phyloP scores from a whole-genome alignment of 208 protist genomes.

The Porcisia deanei region DNA sequence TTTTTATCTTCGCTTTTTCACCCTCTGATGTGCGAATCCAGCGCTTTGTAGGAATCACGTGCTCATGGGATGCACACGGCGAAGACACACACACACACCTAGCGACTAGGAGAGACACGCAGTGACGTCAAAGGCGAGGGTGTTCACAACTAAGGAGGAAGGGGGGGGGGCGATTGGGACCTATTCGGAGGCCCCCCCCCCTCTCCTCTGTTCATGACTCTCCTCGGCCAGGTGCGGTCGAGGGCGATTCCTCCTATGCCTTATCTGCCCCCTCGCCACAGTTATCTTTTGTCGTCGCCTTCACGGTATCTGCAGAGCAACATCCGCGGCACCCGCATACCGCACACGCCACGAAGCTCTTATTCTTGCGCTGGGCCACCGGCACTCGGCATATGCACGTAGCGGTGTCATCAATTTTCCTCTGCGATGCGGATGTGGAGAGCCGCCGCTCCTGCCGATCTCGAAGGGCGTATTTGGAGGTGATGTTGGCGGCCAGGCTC shows the following conservation, averaged over 20 bases:
- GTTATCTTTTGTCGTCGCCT: neutral
- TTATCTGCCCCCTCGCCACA: neutral
- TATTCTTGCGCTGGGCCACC: constrained; percentile 51
- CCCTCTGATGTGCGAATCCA: no score
- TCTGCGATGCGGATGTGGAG: constrained; percentile 10
- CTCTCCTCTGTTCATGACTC: neutral
- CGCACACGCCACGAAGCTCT: constrained; percentile 60
- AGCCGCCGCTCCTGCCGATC: constrained; percentile 46
- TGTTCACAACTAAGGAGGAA: neutral
- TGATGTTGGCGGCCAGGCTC: constrained; percentile 48
- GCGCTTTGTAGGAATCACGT: no score
- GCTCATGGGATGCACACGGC: no score
- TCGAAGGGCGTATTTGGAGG: constrained; percentile 58
- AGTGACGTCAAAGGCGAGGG: neutral
- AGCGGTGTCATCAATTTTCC: constrained; percentile 4
- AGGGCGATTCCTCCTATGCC: neutral
- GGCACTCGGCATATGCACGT: constrained; percentile 87
- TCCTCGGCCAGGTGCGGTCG: neutral
- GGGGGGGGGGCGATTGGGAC: no score
- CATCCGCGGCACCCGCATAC: constrained; percentile 84
- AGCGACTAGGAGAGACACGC: neutral
- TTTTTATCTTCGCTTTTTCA: no score
- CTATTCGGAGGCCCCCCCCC: no score
- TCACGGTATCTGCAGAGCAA: constrained; percentile 53
- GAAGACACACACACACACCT: neutral